A percentile compares a stretch with the other conserved stretches of the same genome.
Evolutionary conservation across 352 stramenopile species (phyloP).

Genomic region (Globisporangium perplexum): DNA sequence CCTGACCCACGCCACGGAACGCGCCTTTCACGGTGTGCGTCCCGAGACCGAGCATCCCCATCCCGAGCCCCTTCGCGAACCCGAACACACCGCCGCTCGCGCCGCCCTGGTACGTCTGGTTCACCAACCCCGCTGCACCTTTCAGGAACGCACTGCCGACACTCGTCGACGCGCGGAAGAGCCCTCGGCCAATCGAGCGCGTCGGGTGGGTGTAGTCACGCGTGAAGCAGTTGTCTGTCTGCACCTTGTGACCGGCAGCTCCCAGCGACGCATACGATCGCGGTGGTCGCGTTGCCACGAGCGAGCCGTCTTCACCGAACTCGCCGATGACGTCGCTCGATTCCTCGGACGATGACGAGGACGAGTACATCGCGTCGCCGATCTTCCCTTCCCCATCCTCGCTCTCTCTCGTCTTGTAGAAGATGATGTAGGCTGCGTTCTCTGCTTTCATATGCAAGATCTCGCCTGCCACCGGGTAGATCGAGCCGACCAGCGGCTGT

Average conservation of each 20-base stretch:
- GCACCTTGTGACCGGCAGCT: conserved; percentile 80
- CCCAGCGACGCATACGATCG: conserved; percentile 77
- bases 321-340: conserved; percentile 25
- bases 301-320: conserved; percentile 28
- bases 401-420: conserved; percentile 57
- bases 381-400: conserved; percentile 36
- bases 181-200: conserved; percentile 65
- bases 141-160: conserved; percentile 83
- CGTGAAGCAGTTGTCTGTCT: conserved; percentile 83
- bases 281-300: conserved; percentile 25
- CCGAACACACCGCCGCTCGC: conserved; percentile 81
- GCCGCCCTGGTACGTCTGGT: conserved; percentile 83
- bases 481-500: conserved; percentile 53
- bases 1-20: conserved; percentile 78
- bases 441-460: conserved; percentile 66
- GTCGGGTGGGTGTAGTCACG: conserved; percentile 77
- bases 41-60: conserved; percentile 80
- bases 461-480: conserved; percentile 71
- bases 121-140: conserved; percentile 71
- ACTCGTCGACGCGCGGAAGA: conserved; percentile 83
- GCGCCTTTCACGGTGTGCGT: conserved; percentile 85
- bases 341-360: conserved; percentile 47
- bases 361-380: conserved; percentile 33
- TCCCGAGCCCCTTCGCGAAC: conserved; percentile 82
- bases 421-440: conserved; percentile 84